Percentiles rank a stretch among this genome's conserved stretches.
Evolutionary conservation across 768 basidiomycete genomes (phyloP).

Genomic region (Gloeopeniophorella convolvens): DNA sequence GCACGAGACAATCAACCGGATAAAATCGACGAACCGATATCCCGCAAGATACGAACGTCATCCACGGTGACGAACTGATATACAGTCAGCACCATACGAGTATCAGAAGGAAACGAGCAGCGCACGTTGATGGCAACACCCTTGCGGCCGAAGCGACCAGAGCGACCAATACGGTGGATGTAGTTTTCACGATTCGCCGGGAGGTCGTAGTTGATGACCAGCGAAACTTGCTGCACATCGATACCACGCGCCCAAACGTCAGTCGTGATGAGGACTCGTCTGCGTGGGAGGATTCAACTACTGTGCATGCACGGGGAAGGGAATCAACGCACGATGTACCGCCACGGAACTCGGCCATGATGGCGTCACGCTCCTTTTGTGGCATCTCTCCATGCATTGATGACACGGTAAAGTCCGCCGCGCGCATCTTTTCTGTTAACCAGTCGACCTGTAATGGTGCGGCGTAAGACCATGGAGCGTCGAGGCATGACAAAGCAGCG

Average conservation of each 20-base stretch:
- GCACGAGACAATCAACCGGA: neutral
- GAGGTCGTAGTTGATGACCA: constrained; percentile 96
- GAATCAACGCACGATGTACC: constrained; percentile 70
- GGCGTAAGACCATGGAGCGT: neutral
- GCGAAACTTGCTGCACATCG: constrained; percentile 95
- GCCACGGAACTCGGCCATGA: constrained; percentile 94
- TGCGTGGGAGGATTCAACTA: constrained; percentile 26
- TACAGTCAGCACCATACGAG: neutral
- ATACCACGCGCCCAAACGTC: constrained; percentile 98
- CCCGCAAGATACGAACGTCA: constrained; percentile 92
- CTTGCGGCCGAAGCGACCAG: constrained; percentile 97
- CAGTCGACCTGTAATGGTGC: constrained; percentile 72
- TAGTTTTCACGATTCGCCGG: constrained; percentile 99
- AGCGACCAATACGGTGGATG: constrained; percentile 98
- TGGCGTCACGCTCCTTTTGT: constrained; percentile 91
- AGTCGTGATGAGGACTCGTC: constrained; percentile 91
- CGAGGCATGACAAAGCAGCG: constrained; percentile 13
- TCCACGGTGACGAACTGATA: constrained; percentile 86
- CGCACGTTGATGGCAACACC: constrained; percentile 98
- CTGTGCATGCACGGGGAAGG: constrained; percentile 4
- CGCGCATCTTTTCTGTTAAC: constrained; percentile 97
- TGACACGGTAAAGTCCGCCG: constrained; percentile 98
- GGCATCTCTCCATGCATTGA: constrained; percentile 97
- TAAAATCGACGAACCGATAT: constrained; percentile 65
- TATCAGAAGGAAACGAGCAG: constrained; percentile 8